phyloP scores from a whole-genome alignment of 768 basidiomycete genomes.

The Hemileccinum impolitum region DNA sequence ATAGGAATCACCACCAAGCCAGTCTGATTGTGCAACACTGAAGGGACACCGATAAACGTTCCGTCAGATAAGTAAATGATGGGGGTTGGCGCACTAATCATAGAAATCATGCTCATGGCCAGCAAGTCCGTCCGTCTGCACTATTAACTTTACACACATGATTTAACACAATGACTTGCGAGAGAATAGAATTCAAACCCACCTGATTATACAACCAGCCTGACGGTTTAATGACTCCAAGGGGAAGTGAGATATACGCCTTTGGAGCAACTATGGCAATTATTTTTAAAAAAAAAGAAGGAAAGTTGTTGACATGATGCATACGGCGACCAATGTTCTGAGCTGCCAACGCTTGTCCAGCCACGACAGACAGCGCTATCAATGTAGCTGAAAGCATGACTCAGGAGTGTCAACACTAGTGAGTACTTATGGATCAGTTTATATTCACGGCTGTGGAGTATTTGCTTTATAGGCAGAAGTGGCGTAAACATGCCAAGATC shows the following conservation, averaged over 20 bases:
- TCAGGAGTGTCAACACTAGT: too few species aligned
- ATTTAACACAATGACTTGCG: not conserved
- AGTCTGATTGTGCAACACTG: slow-evolving; percentile 1
- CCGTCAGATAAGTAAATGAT: not conserved
- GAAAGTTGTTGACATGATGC: not conserved
- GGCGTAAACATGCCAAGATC: too few species aligned
- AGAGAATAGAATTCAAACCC: not conserved
- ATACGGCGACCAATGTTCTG: not conserved
- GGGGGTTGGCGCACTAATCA: not conserved
- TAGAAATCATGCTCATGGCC: slow-evolving; percentile 1
- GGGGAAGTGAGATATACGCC: not conserved
- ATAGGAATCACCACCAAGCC: not conserved
- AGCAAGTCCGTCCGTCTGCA: slow-evolving; percentile 2
- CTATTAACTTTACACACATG: not conserved
- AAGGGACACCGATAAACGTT: not conserved
- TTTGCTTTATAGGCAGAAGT: too few species aligned
- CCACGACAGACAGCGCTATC: too few species aligned
- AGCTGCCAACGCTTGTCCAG: too few species aligned
- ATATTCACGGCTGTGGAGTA: too few species aligned
- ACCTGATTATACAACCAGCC: slow-evolving; percentile 3
- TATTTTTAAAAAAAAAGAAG: not conserved
- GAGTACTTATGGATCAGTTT: too few species aligned
- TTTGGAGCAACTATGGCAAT: not conserved
- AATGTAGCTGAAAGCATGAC: too few species aligned
- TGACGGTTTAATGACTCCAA: not conserved